Percentiles rank a stretch among this genome's conserved stretches.
Conservation (phyloP, 441 rosid genomes). For the Gossypium aridum region DNA sequence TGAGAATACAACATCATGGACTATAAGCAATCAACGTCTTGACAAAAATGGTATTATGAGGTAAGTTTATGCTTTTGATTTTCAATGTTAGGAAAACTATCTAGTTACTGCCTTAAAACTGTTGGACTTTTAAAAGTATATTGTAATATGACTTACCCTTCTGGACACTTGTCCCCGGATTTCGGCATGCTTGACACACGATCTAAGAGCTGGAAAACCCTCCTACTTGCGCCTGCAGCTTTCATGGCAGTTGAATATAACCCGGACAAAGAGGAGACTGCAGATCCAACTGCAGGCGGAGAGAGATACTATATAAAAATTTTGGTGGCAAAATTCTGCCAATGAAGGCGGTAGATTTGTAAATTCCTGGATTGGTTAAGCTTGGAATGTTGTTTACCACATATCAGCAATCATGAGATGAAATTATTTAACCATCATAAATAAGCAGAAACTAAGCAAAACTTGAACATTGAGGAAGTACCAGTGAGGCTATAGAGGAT, state of each 20-base stretch:
- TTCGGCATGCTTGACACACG: constrained; percentile 73
- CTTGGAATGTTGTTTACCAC: neutral
- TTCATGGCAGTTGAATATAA: constrained; percentile 88
- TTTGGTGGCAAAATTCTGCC: neutral
- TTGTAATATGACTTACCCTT: constrained; percentile 41
- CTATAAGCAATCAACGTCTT: neutral
- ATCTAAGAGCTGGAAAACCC: constrained; percentile 90
- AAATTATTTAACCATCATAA: neutral
- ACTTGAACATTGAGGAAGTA: constrained; percentile 17
- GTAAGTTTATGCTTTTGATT: neutral
- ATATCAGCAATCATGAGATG: neutral
- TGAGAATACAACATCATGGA: neutral
- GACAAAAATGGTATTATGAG: neutral
- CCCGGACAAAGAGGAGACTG: constrained; percentile 72
- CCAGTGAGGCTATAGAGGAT: constrained; percentile 95
- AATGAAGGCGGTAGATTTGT: neutral
- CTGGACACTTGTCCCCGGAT: constrained; percentile 73
- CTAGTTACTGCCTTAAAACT: neutral
- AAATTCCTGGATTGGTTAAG: neutral
- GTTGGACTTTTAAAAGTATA: neutral
- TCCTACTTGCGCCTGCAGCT: constrained; percentile 95
- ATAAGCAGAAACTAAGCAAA: neutral
- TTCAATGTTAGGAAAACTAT: neutral
- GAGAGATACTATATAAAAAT: constrained; percentile 4
- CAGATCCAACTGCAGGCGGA: constrained; percentile 69